Conservation (phyloP, 805 yeast genomes). For the Metschnikowia proteae region DNA sequence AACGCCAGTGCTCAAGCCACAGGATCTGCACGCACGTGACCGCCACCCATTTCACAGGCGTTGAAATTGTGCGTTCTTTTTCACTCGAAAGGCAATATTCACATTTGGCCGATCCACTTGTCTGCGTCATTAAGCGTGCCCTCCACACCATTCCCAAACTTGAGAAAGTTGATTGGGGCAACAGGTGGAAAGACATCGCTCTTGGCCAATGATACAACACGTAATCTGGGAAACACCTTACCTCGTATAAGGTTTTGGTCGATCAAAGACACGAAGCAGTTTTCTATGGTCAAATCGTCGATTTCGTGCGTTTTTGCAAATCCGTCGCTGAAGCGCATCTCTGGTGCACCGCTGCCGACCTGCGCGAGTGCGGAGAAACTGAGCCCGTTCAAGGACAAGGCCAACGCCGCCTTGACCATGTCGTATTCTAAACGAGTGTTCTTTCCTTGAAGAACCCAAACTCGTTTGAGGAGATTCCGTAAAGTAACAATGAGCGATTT, state of each 20-base stretch:
- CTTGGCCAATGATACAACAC: slow-evolving; percentile 41
- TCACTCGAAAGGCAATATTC: not conserved
- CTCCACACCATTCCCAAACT: slow-evolving; percentile 17
- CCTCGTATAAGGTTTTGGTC: slow-evolving; percentile 54
- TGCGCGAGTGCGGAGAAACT: slow-evolving; percentile 9
- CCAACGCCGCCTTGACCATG: slow-evolving; percentile 21
- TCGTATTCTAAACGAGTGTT: slow-evolving; percentile 31
- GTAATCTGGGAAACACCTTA: slow-evolving; percentile 41
- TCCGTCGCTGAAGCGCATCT: not conserved
- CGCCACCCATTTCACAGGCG: not conserved
- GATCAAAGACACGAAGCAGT: slow-evolving; percentile 46
- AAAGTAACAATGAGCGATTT: slow-evolving; percentile 43
- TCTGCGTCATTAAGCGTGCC: slow-evolving; percentile 12
- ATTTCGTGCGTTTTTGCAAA: slow-evolving; percentile 6
- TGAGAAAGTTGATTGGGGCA: slow-evolving; percentile 18
- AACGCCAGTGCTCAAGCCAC: not conserved
- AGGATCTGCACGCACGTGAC: not conserved
- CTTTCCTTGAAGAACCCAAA: slow-evolving; percentile 26
- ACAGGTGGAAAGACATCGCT: slow-evolving; percentile 40
- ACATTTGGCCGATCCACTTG: slow-evolving; percentile 16
- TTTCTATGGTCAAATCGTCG: slow-evolving; percentile 46
- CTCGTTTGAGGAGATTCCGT: slow-evolving; percentile 41
- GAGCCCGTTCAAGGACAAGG: slow-evolving; percentile 13
- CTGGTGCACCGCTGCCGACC: not conserved
- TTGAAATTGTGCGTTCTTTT: not conserved